These are phyloP conservation scores for Rhododendron ovatum DNA, from an alignment of 148 eudicot genomes.

Conservation along the genomic window DNA sequence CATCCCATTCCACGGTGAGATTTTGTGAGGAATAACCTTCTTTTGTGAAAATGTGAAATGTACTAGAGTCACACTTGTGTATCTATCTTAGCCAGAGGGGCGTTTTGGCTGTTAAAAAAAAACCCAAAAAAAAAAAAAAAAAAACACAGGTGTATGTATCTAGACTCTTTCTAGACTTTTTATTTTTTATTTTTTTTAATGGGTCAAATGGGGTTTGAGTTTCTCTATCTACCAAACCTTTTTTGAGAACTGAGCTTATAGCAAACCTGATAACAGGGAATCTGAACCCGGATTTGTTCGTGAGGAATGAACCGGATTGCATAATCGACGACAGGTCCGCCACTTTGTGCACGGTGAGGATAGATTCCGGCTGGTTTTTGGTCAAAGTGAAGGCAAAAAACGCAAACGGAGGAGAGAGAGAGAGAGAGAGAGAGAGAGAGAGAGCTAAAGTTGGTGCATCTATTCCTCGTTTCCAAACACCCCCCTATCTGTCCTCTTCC, in stretches of 20 bases:
- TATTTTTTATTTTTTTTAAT: too few relatives aligned
- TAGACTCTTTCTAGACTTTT: too few relatives aligned
- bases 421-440: conserved; percentile 1
- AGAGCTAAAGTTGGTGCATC: background rate
- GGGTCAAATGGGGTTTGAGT: background rate
- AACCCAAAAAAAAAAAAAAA: too few relatives aligned
- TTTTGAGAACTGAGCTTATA: background rate
- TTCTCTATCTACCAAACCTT: background rate
- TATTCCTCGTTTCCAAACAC: background rate
- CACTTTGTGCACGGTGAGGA: conserved; percentile 5
- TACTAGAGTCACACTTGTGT: too few relatives aligned
- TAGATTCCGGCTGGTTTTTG: conserved; percentile 5
- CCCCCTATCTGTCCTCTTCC: background rate
- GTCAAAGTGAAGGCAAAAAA: conserved; percentile 15
- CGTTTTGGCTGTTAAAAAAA: too few relatives aligned
- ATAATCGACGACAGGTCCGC: conserved; percentile 43
- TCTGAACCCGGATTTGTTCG: conserved; percentile 40
- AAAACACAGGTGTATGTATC: too few relatives aligned
- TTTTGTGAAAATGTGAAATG: too few relatives aligned
- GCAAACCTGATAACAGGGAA: conserved; percentile 13
- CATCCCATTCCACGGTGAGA: too few relatives aligned
- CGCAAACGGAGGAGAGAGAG: background rate
- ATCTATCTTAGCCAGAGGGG: too few relatives aligned
- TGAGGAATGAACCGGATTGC: conserved; percentile 31
- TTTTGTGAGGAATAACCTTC: too few relatives aligned